Conservation (phyloP, 164 flowering plant species). For the Euptelea pleiosperma region DNA sequence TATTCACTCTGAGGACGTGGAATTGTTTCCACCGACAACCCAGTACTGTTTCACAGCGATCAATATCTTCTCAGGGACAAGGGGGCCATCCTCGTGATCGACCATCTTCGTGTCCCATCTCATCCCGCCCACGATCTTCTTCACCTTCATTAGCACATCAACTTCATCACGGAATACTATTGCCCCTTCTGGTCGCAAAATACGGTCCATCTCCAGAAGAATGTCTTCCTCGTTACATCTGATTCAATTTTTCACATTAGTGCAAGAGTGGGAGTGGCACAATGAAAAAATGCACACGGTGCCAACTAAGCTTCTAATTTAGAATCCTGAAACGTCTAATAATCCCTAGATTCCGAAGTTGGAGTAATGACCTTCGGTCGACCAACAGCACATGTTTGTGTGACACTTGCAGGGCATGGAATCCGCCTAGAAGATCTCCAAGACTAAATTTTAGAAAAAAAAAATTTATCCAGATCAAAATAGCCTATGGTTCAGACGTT, state of each 20-base stretch:
- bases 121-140: slow-evolving; percentile 62
- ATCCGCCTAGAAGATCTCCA: too few species aligned
- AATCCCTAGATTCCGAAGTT: too few species aligned
- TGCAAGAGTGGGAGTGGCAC: neutral
- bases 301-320: too few species aligned
- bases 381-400: too few species aligned
- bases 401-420: too few species aligned
- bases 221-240: slow-evolving; percentile 78
- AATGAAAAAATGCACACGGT: too few species aligned
- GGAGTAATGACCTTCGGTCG: too few species aligned
- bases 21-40: slow-evolving; percentile 44
- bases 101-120: slow-evolving; percentile 79
- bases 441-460: too few species aligned
- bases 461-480: too few species aligned
- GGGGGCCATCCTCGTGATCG: slow-evolving; percentile 92
- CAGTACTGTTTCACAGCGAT: slow-evolving; percentile 86
- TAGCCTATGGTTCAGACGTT: too few species aligned
- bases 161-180: slow-evolving; percentile 85
- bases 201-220: slow-evolving; percentile 90
- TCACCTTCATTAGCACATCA: slow-evolving; percentile 63
- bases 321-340: too few species aligned
- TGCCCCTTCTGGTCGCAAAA: slow-evolving; percentile 89
- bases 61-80: slow-evolving; percentile 71
- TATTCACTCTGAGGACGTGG: slow-evolving; percentile 46
- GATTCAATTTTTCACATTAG: slow-evolving; percentile 1